Evolutionary conservation across 257 asterid genomes (phyloP), one percentile per base, ranked within the genome.

Genomic region (Marsdenia floribunda): DNA sequence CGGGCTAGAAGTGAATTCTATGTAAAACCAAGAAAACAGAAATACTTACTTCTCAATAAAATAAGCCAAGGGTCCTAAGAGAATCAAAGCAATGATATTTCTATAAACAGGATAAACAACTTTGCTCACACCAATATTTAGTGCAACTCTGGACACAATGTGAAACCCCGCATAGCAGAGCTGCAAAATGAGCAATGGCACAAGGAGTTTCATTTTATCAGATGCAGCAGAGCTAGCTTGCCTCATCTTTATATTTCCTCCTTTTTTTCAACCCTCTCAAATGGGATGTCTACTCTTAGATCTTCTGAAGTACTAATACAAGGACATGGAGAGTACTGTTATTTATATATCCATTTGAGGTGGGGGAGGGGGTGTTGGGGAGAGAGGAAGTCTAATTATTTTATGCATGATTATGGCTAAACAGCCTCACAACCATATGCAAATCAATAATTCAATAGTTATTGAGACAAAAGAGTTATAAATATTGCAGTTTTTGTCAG

Each of bases 61-160:
- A 86, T 88, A 91, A 58, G 98, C 97, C 24, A 86, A 87, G 71
- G 97, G 97, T 75, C 92, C 96, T 67, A 90, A 76, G 74, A 93
- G 72, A 46, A 88, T 29, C 80, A 91, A 76, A 22, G 97, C 97
- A 68, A 93, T 83, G 52, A 91, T 82, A 73, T 91, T 93, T 69
- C 98, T 88, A 78, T 93, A 90, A 60, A 91, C 88, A 13, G 98
- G 97, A 71, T 86, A 93, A 21, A 91, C 96, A 60, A 93, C 86
- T 79, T 90, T 90, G 91, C 98, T 93, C 46, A 93, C 87, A 60
- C 97, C 98, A 71, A 93, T 84, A 83, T 91, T 87, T 0, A 93
- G 89, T 57, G 97, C 97, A 72, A 90, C 90, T 71, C 98, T 87
- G 4, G 97, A 88, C 15, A 91, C 98, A 76, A 93, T 91, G 73